phyloP scores from a whole-genome alignment of 1,284 basidiomycete genomes.

The Apiotrichum veenhuisii region DNA sequence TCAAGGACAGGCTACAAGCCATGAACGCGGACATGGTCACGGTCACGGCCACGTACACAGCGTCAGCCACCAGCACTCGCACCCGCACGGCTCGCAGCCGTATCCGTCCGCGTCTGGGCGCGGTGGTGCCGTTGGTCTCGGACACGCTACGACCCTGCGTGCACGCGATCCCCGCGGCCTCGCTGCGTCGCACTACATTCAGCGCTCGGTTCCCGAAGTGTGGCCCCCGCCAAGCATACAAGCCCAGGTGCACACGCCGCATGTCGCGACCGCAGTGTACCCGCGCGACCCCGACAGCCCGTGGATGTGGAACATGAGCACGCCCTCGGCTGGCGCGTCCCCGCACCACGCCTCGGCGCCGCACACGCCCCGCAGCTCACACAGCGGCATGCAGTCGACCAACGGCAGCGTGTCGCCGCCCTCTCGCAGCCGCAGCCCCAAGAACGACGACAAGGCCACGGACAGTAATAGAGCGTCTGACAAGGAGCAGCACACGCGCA shows the following conservation, averaged over 20 bases:
- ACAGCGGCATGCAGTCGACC: background rate
- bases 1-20: background rate
- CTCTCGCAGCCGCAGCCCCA: background rate
- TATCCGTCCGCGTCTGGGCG: background rate
- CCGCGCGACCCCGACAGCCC: slow-evolving; percentile 31
- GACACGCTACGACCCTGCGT: background rate
- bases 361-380: background rate
- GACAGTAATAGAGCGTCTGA: background rate
- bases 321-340: background rate
- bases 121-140: background rate
- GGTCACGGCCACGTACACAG: background rate
- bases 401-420: background rate
- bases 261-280: slow-evolving; percentile 27
- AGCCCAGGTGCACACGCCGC: slow-evolving; percentile 6
- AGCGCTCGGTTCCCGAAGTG: slow-evolving; percentile 25
- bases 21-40: too few species aligned
- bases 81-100: background rate
- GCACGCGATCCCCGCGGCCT: background rate
- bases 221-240: slow-evolving; percentile 23
- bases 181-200: background rate
- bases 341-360: background rate
- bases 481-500: background rate
- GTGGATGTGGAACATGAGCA: slow-evolving; percentile 13
- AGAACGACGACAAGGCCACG: background rate
- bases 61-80: background rate